Conservation (phyloP, 495 filamentous ascomycete species). For the Penicillium nucicola region DNA sequence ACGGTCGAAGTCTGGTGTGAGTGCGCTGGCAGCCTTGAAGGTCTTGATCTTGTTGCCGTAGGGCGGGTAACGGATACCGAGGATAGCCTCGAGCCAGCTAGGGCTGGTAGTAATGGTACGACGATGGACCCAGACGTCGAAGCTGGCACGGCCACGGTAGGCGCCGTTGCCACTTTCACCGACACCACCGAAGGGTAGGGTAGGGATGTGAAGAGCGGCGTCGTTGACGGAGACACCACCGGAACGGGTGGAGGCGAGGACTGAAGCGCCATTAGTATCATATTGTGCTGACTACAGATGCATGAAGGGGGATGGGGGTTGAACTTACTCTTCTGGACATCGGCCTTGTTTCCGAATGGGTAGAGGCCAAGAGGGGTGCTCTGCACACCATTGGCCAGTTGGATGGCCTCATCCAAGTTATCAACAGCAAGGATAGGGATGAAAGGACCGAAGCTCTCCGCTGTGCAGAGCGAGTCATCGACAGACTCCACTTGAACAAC, state of each 20-base stretch:
- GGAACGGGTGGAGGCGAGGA: slow-evolving; percentile 63
- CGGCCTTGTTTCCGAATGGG: slow-evolving; percentile 74
- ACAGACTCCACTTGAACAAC: slow-evolving; percentile 69
- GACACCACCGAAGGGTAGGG: slow-evolving; percentile 85
- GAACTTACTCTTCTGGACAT: slow-evolving; percentile 61
- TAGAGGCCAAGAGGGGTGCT: slow-evolving; percentile 79
- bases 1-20: slow-evolving; percentile 81
- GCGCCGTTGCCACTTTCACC: slow-evolving; percentile 79
- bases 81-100: slow-evolving; percentile 71
- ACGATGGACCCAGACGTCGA: slow-evolving; percentile 81
- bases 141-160: slow-evolving; percentile 79
- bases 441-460: slow-evolving; percentile 90
- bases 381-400: slow-evolving; percentile 69
- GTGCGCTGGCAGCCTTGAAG: slow-evolving; percentile 51
- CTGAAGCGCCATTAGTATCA: slow-evolving; percentile 27
- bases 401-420: slow-evolving; percentile 76
- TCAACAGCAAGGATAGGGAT: slow-evolving; percentile 74
- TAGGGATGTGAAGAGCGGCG: slow-evolving; percentile 76
- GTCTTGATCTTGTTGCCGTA: slow-evolving; percentile 61
- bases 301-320: neutral
- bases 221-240: slow-evolving; percentile 83
- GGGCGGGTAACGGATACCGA: slow-evolving; percentile 79
- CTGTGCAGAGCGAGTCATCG: slow-evolving; percentile 72
- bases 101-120: slow-evolving; percentile 74
- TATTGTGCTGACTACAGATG: neutral